These are phyloP conservation scores for Marasmius oreades DNA, from an alignment of 1,284 basidiomycete genomes.

Conservation along the genomic window DNA sequence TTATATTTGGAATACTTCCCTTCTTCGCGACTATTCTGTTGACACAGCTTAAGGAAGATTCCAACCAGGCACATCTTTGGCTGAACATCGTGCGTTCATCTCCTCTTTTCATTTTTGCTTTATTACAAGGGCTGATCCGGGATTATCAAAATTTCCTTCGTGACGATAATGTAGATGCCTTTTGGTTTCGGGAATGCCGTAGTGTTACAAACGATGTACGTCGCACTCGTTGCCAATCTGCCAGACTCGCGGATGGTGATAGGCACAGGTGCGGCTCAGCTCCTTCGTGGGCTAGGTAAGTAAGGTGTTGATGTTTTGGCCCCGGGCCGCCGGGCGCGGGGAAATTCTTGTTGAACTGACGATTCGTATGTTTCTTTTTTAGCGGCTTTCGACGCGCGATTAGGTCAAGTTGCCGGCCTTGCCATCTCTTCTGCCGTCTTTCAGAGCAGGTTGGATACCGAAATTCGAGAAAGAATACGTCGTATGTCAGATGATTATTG, in stretches of 20 bases:
- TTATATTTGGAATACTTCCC: conserved; percentile 68
- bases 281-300: too few relatives aligned
- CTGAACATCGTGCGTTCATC: conserved; percentile 60
- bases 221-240: conserved; percentile 61
- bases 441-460: conserved; percentile 61
- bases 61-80: conserved; percentile 63
- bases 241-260: conserved; percentile 65
- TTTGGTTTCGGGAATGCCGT: conserved; percentile 81
- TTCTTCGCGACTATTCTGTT: conserved; percentile 63
- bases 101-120: not conserved
- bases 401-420: conserved; percentile 82
- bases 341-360: too few relatives aligned
- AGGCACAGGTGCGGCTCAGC: too few relatives aligned
- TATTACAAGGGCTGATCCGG: too few relatives aligned
- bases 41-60: conserved; percentile 54
- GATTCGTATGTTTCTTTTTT: conserved; percentile 45
- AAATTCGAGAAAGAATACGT: conserved; percentile 61
- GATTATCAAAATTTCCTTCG: too few relatives aligned
- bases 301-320: too few relatives aligned
- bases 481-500: conserved; percentile 50
- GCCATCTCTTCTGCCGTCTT: conserved; percentile 79
- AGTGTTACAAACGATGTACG: conserved; percentile 76
- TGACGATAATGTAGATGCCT: conserved; percentile 43
- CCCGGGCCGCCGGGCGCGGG: too few relatives aligned
- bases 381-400: conserved; percentile 54